Conservation (phyloP, 306 rosid species). For the Trifolium dubium region DNA sequence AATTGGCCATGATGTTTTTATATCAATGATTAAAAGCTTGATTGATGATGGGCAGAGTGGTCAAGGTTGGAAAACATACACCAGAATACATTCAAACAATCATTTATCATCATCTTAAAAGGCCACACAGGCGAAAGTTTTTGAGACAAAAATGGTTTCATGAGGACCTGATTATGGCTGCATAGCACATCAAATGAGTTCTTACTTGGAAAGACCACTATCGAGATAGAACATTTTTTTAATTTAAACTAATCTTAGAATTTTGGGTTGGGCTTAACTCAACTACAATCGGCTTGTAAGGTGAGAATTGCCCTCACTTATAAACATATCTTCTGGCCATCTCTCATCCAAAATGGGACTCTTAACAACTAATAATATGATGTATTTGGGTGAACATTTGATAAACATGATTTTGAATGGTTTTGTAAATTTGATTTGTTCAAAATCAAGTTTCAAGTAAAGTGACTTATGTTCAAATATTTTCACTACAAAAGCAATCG, state of each 20-base stretch:
- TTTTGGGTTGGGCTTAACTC: no score
- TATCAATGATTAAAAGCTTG: conserved; percentile 16
- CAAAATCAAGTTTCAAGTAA: not conserved
- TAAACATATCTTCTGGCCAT: no score
- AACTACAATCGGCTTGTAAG: no score
- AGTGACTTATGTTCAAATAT: not conserved
- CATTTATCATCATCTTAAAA: conserved; percentile 7
- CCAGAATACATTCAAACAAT: conserved; percentile 19
- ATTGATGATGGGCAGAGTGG: conserved; percentile 11
- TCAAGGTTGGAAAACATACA: not conserved
- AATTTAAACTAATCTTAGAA: no score
- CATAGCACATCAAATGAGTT: not conserved
- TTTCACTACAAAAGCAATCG: conserved; percentile 8
- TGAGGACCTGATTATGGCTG: conserved; percentile 6
- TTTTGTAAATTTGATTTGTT: not conserved
- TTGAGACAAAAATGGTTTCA: not conserved
- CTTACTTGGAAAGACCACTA: conserved; percentile 10
- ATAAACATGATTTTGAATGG: not conserved
- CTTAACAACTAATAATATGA: no score
- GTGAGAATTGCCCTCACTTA: no score
- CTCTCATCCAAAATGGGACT: no score
- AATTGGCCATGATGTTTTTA: not conserved
- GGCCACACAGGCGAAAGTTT: not conserved
- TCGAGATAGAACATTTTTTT: not conserved
- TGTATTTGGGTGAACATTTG: not conserved